Conservation (phyloP, 495 filamentous ascomycete genomes). For the Aspergillus carlsbadensis region DNA sequence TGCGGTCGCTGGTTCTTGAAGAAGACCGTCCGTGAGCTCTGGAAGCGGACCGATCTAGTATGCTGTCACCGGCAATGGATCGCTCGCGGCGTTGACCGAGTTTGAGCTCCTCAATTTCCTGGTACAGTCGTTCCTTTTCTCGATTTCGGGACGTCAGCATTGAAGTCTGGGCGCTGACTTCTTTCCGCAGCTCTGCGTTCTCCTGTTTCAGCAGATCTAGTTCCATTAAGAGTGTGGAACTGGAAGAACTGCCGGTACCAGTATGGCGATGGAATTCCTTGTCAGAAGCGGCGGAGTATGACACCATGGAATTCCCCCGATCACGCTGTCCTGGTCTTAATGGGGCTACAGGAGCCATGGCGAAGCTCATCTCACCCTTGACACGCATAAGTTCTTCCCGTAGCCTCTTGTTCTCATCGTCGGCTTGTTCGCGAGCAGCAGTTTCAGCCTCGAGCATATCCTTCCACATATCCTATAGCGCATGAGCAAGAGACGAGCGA, state of each 20-base stretch:
- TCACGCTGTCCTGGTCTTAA: slow-evolving; percentile 49
- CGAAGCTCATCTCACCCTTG: slow-evolving; percentile 58
- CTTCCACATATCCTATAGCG: slow-evolving; percentile 74
- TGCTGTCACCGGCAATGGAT: slow-evolving; percentile 79
- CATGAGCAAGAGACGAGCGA: neutral
- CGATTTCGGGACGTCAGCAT: slow-evolving; percentile 96
- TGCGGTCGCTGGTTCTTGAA: slow-evolving; percentile 71
- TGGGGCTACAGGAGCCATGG: slow-evolving; percentile 18
- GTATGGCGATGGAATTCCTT: slow-evolving; percentile 57
- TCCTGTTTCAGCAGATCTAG: slow-evolving; percentile 81
- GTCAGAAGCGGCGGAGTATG: slow-evolving; percentile 60
- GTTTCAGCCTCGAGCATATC: slow-evolving; percentile 95
- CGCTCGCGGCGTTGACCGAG: slow-evolving; percentile 72
- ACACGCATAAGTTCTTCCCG: slow-evolving; percentile 80
- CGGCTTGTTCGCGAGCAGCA: slow-evolving; percentile 81
- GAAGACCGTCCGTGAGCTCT: slow-evolving; percentile 71
- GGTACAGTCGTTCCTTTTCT: slow-evolving; percentile 90
- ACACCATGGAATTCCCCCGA: slow-evolving; percentile 56
- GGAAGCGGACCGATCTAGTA: slow-evolving; percentile 89
- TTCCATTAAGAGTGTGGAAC: slow-evolving; percentile 66
- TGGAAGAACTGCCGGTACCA: slow-evolving; percentile 52
- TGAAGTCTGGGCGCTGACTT: slow-evolving; percentile 92
- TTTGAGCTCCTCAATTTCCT: slow-evolving; percentile 96
- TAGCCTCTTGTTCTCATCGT: slow-evolving; percentile 81
- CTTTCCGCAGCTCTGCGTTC: slow-evolving; percentile 86